Evolutionary conservation across 805 yeast species (phyloP), one percentile per base, ranked within the genome.

Genomic region (Pichia phayaonensis): DNA sequence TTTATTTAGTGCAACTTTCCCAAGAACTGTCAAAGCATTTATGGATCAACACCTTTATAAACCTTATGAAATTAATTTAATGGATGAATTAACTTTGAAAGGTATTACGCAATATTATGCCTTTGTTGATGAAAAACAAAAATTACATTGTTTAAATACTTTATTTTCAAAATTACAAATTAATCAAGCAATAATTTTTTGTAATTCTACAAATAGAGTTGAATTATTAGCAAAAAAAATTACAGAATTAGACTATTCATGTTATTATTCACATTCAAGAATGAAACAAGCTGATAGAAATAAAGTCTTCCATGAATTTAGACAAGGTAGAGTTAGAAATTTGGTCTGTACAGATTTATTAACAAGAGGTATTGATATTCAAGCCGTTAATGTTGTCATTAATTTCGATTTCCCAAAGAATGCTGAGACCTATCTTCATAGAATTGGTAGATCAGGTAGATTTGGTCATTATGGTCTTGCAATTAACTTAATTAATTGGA

Each of bases 401-500:
- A 94, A 94, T 73, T 94, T 94, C 67, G 99, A 94, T 69, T 94
- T 94, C 84, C 99, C 99, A 54, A 92, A 92, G 69, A 89, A 85
- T 48, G 97, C 98, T 8, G 99, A 94, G 70, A 94, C 98, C 40
- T 94, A 94, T 67, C 78, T 94, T 61, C 99, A 94, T 73, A 86
- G 98, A 78, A 94, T 92, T 61, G 98, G 98, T 77, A 89, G 99
- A 76, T 90, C 97, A 8, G 98, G 99, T 59, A 87, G 99, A 76
- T 94, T 88, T 64, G 99, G 99, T 58, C 99, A 94, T 68, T 81
- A 90, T 65, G 99, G 99, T 76, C 78, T 94, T 66, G 99, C 99
- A 31, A 90, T 94, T 64, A 94, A 94, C 72, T 79, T 94, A 62
- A 89, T 94, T 73, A 88, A 90, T 68, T 92, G 97, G 97, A 83